Evolutionary conservation across 1,139 yeast species (phyloP).

Genomic region (Blastobotrys petasosporus): DNA sequence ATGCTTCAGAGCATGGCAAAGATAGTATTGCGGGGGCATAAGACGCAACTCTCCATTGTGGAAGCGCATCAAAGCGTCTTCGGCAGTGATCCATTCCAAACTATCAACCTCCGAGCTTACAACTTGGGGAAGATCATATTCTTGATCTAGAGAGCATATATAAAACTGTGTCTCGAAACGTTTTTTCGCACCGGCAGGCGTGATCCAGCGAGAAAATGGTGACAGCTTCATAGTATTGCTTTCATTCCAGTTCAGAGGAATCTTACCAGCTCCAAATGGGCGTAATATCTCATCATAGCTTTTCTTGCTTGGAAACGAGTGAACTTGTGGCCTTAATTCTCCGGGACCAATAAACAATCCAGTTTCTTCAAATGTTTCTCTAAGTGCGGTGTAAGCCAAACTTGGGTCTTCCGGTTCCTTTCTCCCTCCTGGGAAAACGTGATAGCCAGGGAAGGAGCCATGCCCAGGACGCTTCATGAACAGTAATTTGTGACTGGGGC

Average conservation of each 20-base stretch:
- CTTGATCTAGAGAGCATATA: constrained; percentile 20
- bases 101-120: constrained; percentile 19
- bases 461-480: constrained; percentile 29
- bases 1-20: constrained; percentile 22
- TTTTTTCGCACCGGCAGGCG: constrained; percentile 24
- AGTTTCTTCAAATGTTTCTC: constrained; percentile 34
- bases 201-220: constrained; percentile 28
- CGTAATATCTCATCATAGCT: constrained; percentile 18
- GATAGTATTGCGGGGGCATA: constrained; percentile 33
- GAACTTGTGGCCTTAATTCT: constrained; percentile 13
- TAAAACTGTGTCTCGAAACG: constrained; percentile 31
- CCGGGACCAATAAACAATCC: constrained; percentile 27
- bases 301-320: constrained; percentile 12
- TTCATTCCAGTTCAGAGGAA: constrained; percentile 16
- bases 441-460: constrained; percentile 29
- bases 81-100: constrained; percentile 31
- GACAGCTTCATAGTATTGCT: constrained; percentile 2
- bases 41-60: constrained; percentile 22
- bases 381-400: constrained; percentile 29
- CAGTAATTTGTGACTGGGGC: constrained; percentile 27
- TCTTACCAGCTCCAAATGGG: constrained; percentile 10
- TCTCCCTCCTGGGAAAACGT: constrained; percentile 34
- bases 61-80: constrained; percentile 23
- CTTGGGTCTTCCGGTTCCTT: constrained; percentile 26
- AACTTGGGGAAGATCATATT: constrained; percentile 15